These are phyloP conservation scores for Boechera stricta DNA, from an alignment of 345 rosid genomes.

Conservation along the genomic window DNA sequence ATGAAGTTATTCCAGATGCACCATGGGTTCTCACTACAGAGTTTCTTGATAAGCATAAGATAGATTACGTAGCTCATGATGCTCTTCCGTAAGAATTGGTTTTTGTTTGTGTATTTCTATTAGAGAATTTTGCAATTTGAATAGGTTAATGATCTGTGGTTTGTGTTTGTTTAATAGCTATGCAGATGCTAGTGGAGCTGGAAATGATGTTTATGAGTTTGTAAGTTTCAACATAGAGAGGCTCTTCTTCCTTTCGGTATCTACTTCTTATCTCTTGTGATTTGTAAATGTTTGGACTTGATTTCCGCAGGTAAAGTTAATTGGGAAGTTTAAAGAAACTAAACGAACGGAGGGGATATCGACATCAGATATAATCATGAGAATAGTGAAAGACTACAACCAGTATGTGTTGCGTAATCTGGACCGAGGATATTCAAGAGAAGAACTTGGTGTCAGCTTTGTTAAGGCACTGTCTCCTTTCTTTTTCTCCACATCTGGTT, in stretches of 20 bases:
- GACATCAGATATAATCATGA: slow-evolving; percentile 73
- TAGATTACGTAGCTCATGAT: slow-evolving; percentile 74
- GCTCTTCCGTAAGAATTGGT: slow-evolving; percentile 60
- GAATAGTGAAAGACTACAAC: slow-evolving; percentile 75
- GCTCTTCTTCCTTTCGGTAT: not conserved
- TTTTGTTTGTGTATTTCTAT: not conserved
- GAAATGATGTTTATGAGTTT: slow-evolving; percentile 78
- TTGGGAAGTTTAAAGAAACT: slow-evolving; percentile 72
- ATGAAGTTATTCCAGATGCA: slow-evolving; percentile 80
- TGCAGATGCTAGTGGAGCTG: slow-evolving; percentile 78
- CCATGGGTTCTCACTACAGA: slow-evolving; percentile 73
- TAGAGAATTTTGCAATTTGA: not conserved
- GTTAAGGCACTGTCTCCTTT: slow-evolving; percentile 55
- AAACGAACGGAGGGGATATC: slow-evolving; percentile 77
- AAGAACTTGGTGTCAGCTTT: slow-evolving; percentile 72
- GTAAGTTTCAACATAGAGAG: slow-evolving; percentile 48
- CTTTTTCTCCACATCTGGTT: not conserved
- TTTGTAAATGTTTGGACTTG: not conserved
- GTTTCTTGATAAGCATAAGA: slow-evolving; percentile 67
- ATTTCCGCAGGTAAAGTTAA: slow-evolving; percentile 52
- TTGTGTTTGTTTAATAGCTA: slow-evolving; percentile 44
- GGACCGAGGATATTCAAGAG: slow-evolving; percentile 73
- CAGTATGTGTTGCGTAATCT: slow-evolving; percentile 73
- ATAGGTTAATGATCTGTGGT: not conserved
- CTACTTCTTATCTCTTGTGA: not conserved